phyloP scores from a whole-genome alignment of 2,329 filamentous ascomycete species.

The Piedraia hortae region DNA sequence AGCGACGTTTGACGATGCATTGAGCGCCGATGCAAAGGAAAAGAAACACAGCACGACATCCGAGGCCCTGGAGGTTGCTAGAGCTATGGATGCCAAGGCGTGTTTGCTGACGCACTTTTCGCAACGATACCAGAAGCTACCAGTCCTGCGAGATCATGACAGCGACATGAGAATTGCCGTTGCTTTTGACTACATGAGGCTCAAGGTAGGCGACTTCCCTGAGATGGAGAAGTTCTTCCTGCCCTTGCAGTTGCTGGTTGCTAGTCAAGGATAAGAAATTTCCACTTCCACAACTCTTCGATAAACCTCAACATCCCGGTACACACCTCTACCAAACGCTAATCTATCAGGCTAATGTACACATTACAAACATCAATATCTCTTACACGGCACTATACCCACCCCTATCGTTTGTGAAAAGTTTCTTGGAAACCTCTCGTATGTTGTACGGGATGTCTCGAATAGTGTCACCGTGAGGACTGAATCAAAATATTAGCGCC shows the following conservation, averaged over 20 bases:
- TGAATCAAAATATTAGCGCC: too few species aligned
- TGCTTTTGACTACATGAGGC: conserved; percentile 55
- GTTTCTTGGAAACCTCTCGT: too few species aligned
- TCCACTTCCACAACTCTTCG: too few species aligned
- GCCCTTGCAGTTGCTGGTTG: too few species aligned
- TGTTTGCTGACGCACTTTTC: conserved; percentile 84
- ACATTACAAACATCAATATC: too few species aligned
- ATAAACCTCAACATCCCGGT: too few species aligned
- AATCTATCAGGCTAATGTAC: too few species aligned
- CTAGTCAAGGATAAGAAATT: too few species aligned
- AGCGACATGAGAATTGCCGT: conserved; percentile 37
- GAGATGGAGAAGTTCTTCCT: conserved; percentile 35
- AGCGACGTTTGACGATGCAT: conserved; percentile 80
- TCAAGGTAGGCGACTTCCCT: conserved; percentile 41
- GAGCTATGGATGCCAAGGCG: conserved; percentile 49
- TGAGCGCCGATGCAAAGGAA: conserved; percentile 45
- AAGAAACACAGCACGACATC: conserved; percentile 80
- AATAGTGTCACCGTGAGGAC: conserved; percentile 79
- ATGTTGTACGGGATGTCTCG: conserved; percentile 77
- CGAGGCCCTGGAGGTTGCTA: conserved; percentile 57
- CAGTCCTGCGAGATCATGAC: conserved; percentile 21
- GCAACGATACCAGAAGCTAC: conserved; percentile 66
- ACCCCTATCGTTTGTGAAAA: too few species aligned
- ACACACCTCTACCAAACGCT: too few species aligned
- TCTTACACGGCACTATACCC: too few species aligned